These are phyloP conservation scores for Cladosporium sp. DNA, from an alignment of 2,329 filamentous ascomycete genomes.

Conservation along the genomic window DNA sequence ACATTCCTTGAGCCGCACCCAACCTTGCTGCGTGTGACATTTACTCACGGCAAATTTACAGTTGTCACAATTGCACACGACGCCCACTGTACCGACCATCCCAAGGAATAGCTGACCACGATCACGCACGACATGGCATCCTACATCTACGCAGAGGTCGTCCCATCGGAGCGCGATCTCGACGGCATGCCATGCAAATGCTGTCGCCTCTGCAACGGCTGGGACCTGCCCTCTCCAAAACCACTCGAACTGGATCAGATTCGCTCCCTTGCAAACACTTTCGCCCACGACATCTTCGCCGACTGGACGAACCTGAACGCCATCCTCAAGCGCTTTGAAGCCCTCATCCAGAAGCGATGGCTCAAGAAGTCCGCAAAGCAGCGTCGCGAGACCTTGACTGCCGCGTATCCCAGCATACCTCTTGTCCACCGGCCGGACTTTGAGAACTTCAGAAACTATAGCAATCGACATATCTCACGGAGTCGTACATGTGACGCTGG, in stretches of 20 bases:
- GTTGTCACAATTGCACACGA: background rate
- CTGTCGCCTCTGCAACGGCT: conserved; percentile 25
- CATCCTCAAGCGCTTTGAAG: conserved; percentile 54
- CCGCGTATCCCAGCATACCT: conserved; percentile 55
- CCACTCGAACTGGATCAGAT: conserved; percentile 26
- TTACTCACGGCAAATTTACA: too few species aligned
- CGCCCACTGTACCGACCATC: background rate
- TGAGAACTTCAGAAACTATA: conserved; percentile 31
- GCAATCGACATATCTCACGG: conserved; percentile 22
- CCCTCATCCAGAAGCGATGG: conserved; percentile 56
- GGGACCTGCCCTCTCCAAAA: conserved; percentile 27
- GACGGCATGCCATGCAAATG: conserved; percentile 26
- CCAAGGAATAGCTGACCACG: too few species aligned
- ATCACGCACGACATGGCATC: conserved; percentile 23
- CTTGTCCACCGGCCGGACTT: conserved; percentile 55
- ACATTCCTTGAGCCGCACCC: too few species aligned
- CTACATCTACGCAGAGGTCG: conserved; percentile 25
- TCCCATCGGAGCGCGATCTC: conserved; percentile 24
- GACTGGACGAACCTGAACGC: conserved; percentile 40
- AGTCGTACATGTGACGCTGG: conserved; percentile 29
- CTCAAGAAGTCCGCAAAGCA: conserved; percentile 53
- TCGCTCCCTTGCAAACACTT: conserved; percentile 24
- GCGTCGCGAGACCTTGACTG: conserved; percentile 47
- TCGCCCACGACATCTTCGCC: conserved; percentile 37
- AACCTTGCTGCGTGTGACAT: too few species aligned